Evolutionary conservation across 495 filamentous ascomycete species (phyloP), one percentile per base, ranked within the genome.

Genomic region (Trichoderma reesei): DNA sequence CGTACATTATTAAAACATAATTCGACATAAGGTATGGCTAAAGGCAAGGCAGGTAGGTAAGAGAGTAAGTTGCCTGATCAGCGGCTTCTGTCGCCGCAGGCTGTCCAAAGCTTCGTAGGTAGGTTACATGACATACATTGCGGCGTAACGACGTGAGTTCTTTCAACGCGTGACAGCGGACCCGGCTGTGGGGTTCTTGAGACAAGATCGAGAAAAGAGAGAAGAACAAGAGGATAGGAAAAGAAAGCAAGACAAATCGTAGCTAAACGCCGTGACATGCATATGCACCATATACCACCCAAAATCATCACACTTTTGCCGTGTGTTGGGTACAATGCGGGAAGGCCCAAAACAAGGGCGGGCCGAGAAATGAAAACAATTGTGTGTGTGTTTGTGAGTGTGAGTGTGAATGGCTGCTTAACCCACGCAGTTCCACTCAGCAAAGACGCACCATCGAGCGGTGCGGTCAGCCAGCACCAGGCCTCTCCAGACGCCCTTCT

Each of bases 401-500:
- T 26, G 26, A 26, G 26, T 26, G 26, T 26, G 26, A 26, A 1
- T 26, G 26, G 33, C 65, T 78, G 61, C 65, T 67, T 39, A 72
- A 36, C 68, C 68, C 51, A 78, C 71, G 67, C 82, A 85, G 66
- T 90, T 85, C 94, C 94, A 99, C 78, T 99, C 94, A 36, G 88
- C 93, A 79, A 96, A 99, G 31, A 99, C 94, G 76, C 95, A 98
- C 94, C 94, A 99, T 66, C 94, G 81, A 9, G 93, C 95, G 66
- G 90, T 97, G 63, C 94, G 83, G 79, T 99, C 94, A 13, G 94
- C 94, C 20, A 99, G 81, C 66, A 99, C 94, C 62, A 99, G 75
- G 1, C 91, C 95, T 65, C 94, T 85, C 94, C 94, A 98, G 34
- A 87, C 82, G 0, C 94, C 94, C 36, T 86, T 81, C 72, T 98